phyloP scores from a whole-genome alignment of 371 early-diverging fungal species.

The Parasitella parasitica region DNA sequence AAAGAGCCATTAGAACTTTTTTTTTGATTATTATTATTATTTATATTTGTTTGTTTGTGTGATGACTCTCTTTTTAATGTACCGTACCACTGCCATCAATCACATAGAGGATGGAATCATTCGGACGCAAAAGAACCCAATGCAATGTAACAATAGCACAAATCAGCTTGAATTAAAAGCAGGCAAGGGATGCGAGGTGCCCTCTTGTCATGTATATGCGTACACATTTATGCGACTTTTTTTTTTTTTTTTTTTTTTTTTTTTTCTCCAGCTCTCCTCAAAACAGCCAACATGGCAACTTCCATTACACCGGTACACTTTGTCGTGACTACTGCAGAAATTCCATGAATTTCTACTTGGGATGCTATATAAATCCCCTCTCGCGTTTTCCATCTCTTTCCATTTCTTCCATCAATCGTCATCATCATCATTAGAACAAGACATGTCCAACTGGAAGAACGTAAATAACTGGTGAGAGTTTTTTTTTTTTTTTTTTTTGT shows the following conservation, averaged over 20 bases:
- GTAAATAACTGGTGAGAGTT: conserved; percentile 36
- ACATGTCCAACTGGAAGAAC: conserved; percentile 39
- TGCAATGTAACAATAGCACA: too few relatives aligned
- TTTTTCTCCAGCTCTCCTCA: neutral
- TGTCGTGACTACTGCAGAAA: neutral
- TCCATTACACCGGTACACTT: neutral
- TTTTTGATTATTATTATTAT: neutral
- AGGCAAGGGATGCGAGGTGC: too few relatives aligned
- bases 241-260: too few relatives aligned
- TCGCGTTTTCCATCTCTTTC: conserved; percentile 4
- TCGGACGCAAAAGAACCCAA: too few relatives aligned
- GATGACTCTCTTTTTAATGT: neutral
- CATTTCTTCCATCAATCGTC: neutral
- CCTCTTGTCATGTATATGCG: neutral
- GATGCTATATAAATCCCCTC: neutral
- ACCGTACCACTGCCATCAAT: too few relatives aligned
- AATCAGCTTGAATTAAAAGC: too few relatives aligned
- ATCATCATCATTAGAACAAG: neutral
- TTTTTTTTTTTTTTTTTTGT: neutral
- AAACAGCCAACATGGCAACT: neutral
- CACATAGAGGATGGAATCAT: neutral
- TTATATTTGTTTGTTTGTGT: too few relatives aligned
- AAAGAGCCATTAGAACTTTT: neutral
- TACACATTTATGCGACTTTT: too few relatives aligned
- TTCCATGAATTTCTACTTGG: conserved; percentile 6